Conservation (phyloP, 2,329 filamentous ascomycete genomes). For the Aspergillus intermedius region DNA sequence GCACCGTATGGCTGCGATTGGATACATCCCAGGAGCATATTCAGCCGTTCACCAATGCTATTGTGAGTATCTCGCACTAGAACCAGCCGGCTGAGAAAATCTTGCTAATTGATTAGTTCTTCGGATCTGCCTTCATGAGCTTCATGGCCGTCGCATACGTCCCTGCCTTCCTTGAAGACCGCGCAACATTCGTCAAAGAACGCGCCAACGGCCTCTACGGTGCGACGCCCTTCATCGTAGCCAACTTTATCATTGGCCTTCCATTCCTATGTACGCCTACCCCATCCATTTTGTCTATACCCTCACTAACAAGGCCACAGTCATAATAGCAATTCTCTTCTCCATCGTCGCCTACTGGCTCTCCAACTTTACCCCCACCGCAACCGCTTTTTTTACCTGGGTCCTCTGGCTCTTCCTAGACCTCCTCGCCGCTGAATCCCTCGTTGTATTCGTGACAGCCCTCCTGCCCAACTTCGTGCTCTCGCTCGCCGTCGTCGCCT, state of each 20-base stretch:
- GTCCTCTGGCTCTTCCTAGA: conserved; percentile 82
- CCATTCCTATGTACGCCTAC: conserved; percentile 61
- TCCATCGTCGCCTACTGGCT: conserved; percentile 74
- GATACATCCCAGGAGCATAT: conserved; percentile 64
- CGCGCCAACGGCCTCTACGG: conserved; percentile 76
- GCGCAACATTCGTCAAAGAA: conserved; percentile 66
- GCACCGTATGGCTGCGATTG: conserved; percentile 76
- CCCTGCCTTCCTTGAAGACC: conserved; percentile 74
- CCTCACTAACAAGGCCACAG: conserved; percentile 23
- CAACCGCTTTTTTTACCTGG: conserved; percentile 65
- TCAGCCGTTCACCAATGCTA: conserved; percentile 74
- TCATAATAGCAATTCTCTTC: conserved; percentile 70
- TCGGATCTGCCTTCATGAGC: conserved; percentile 67
- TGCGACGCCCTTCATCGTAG: conserved; percentile 62
- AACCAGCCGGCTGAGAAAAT: background rate
- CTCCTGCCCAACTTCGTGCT: conserved; percentile 76
- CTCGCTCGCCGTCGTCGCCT: conserved; percentile 70
- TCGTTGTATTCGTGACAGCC: conserved; percentile 69
- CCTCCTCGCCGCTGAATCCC: conserved; percentile 70
- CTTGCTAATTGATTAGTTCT: conserved; percentile 44
- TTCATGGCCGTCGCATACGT: conserved; percentile 84
- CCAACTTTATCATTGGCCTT: conserved; percentile 76
- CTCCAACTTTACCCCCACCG: conserved; percentile 63
- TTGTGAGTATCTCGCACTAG: conserved; percentile 40
- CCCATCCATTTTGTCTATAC: background rate